phyloP scores from a whole-genome alignment of 2,329 filamentous ascomycete species.

The Colletotrichum ledebouriae region DNA sequence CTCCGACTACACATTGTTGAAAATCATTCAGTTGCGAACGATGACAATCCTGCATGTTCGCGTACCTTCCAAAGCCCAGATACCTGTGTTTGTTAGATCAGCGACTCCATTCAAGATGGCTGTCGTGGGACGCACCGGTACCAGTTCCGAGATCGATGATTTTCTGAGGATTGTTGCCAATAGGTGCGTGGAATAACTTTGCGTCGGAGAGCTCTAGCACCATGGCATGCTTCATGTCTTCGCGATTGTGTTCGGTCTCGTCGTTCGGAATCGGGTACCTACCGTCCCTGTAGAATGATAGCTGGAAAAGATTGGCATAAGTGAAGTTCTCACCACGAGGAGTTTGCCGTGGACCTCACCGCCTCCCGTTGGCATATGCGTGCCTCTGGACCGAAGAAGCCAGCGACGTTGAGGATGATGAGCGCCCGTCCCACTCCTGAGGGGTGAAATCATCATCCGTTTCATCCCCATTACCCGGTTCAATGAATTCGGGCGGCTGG shows the following conservation, averaged over 20 bases:
- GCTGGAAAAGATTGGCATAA: not conserved
- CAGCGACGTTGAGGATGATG: slow-evolving; percentile 46
- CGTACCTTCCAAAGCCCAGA: slow-evolving; percentile 8
- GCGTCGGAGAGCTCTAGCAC: slow-evolving; percentile 54
- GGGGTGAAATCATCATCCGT: slow-evolving; percentile 17
- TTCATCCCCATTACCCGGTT: not conserved
- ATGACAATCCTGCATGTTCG: too few species aligned
- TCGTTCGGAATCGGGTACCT: slow-evolving; percentile 56
- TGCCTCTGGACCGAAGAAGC: slow-evolving; percentile 51
- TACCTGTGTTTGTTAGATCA: not conserved
- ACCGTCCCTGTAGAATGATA: slow-evolving; percentile 54
- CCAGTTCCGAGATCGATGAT: slow-evolving; percentile 4
- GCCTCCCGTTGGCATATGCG: slow-evolving; percentile 51
- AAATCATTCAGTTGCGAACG: not conserved
- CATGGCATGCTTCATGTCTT: slow-evolving; percentile 56
- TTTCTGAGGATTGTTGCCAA: not conserved
- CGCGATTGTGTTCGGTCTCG: slow-evolving; percentile 54
- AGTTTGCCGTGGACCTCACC: slow-evolving; percentile 32
- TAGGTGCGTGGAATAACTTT: slow-evolving; percentile 39
- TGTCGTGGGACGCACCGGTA: not conserved
- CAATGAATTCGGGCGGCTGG: not conserved
- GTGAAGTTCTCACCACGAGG: not conserved
- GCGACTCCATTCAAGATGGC: too few species aligned
- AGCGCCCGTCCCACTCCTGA: slow-evolving; percentile 40
- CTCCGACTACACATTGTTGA: slow-evolving; percentile 1